Evolutionary conservation across 192 early-diverging fungal genomes (phyloP).

Genomic region (Podila verticillata): DNA sequence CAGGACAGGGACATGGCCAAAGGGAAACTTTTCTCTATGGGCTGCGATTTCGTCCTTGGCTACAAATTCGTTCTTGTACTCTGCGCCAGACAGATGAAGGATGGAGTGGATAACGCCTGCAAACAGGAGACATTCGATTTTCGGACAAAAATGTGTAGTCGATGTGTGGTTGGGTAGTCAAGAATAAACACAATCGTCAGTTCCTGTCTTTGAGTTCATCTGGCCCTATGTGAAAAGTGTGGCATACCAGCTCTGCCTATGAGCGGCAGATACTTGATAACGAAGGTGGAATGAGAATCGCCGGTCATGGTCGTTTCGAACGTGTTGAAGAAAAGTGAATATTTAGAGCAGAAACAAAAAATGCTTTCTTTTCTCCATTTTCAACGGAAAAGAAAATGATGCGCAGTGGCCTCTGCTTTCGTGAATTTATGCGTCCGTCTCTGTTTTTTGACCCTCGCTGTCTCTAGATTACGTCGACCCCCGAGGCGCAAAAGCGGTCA

Average conservation of each 20-base stretch:
- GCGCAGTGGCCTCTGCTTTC: no score
- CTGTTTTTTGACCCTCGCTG: no score
- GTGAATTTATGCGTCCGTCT: no score
- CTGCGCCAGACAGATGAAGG: constrained; percentile 27
- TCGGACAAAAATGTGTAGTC: not conserved
- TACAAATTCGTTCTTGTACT: constrained; percentile 35
- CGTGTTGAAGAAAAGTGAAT: no score
- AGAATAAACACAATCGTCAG: not conserved
- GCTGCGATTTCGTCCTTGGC: constrained; percentile 8
- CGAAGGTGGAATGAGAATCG: constrained; percentile 16
- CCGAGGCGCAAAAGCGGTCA: no score
- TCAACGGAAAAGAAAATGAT: no score
- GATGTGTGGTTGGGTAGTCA: not conserved
- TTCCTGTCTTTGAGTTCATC: not conserved
- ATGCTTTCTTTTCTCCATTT: no score
- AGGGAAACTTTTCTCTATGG: constrained; percentile 13
- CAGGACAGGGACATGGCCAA: constrained; percentile 40
- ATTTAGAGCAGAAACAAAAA: no score
- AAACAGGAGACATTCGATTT: not conserved
- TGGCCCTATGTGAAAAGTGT: not conserved
- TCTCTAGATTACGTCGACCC: no score
- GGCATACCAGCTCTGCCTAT: constrained; percentile 35
- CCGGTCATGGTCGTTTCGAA: no score
- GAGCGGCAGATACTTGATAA: constrained; percentile 42
- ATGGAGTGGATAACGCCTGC: constrained; percentile 14